phyloP scores from a whole-genome alignment of 1,284 basidiomycete species.

The Puccinia coronata region DNA sequence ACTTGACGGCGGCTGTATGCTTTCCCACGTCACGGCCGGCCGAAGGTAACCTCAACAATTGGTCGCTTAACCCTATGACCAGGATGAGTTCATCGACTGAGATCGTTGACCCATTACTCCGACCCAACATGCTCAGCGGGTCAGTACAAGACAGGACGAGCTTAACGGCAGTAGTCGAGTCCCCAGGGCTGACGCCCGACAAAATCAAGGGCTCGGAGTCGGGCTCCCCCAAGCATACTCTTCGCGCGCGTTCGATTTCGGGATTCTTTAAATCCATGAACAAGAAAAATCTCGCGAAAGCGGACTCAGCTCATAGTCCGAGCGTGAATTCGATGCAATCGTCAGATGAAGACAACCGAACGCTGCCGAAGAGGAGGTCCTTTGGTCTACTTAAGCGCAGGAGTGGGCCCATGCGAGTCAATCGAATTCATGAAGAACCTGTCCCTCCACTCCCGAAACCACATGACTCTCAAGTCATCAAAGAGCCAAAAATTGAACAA shows the following conservation, averaged over 20 bases:
- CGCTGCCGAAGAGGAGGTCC: not conserved
- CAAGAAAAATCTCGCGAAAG: not conserved
- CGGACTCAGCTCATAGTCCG: not conserved
- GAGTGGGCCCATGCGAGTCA: not conserved
- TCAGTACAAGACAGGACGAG: not conserved
- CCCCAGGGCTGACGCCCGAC: not conserved
- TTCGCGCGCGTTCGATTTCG: constrained; percentile 6
- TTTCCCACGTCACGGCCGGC: not conserved
- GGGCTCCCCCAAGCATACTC: not conserved
- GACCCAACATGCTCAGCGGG: not conserved
- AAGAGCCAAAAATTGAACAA: not conserved
- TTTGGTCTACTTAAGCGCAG: not conserved
- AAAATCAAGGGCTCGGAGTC: not conserved
- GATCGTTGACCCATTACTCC: constrained; percentile 1
- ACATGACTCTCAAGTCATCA: not conserved
- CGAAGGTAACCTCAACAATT: not conserved
- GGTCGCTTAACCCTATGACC: not conserved
- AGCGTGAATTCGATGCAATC: not conserved
- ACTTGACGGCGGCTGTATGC: not conserved
- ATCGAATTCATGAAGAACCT: not conserved
- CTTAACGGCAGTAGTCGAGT: not conserved
- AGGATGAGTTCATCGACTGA: constrained; percentile 7
- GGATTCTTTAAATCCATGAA: not conserved
- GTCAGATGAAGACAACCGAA: not conserved
- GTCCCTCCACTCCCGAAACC: not conserved